Percentiles rank a stretch among this genome's conserved stretches.
These are phyloP conservation scores for Arachnomyces sp. DNA, from an alignment of 2,329 filamentous ascomycete species.

Conservation along the genomic window DNA sequence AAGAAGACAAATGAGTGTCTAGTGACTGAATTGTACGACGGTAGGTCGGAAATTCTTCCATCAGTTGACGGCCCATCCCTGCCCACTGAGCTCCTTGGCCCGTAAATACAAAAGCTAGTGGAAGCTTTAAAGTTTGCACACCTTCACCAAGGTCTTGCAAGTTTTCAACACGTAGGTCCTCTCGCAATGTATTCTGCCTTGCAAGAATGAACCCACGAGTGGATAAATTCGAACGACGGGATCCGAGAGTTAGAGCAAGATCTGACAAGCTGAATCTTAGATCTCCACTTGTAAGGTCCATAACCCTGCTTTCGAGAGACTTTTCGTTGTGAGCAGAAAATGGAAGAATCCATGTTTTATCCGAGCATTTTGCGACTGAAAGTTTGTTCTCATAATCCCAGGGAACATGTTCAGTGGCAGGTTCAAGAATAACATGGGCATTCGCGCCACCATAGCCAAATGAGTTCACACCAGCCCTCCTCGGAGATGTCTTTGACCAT, in stretches of 20 bases:
- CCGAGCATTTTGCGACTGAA: no score
- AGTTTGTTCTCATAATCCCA: not conserved
- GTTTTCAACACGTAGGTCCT: no score
- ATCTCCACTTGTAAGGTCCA: no score
- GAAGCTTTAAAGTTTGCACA: not conserved
- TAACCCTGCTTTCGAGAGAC: slow-evolving; percentile 11
- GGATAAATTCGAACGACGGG: not conserved
- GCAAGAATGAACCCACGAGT: no score
- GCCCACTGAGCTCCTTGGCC: slow-evolving; percentile 11
- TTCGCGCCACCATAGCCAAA: slow-evolving; percentile 14
- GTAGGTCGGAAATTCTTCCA: slow-evolving; percentile 1
- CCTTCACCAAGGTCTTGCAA: no score
- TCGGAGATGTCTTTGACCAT: slow-evolving; percentile 18
- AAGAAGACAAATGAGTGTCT: slow-evolving; percentile 12
- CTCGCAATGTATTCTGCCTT: no score
- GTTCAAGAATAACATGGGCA: slow-evolving; percentile 10
- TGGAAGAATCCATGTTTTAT: no score
- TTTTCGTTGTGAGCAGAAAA: slow-evolving; percentile 17
- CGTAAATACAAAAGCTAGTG: slow-evolving; percentile 7
- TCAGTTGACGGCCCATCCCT: slow-evolving; percentile 7
- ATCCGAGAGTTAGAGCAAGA: slow-evolving; percentile 19
- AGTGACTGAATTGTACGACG: slow-evolving; percentile 5
- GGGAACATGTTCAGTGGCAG: not conserved
- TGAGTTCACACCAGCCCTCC: slow-evolving; percentile 14
- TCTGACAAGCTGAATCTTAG: slow-evolving; percentile 13